Evolutionary conservation across 768 basidiomycete species (phyloP), one percentile per base, ranked within the genome.

Genomic region (Phaeotremella fagi): DNA sequence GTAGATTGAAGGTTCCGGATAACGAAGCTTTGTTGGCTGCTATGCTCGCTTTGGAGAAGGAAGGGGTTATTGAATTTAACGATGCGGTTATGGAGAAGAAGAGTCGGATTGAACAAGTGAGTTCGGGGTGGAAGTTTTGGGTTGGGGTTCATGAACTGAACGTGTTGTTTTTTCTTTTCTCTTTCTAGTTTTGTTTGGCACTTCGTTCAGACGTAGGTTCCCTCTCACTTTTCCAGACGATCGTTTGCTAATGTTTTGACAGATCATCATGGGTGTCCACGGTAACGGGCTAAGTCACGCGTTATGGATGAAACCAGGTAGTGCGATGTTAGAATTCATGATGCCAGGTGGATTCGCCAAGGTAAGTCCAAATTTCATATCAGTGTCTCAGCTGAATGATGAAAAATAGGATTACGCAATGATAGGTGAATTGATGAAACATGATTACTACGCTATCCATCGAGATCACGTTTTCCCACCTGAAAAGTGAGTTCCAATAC

Each of bases 241-340:
- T 36, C 20, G 18, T 18, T 52, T 12, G 36, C 42, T 36, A 3
- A 27, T 4, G 6, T 18, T 22, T 41, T 18, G 12, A 24, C 36
- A 68, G 60, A 56, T 70, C 36, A 58, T 70, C 26, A 47, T 70
- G 36, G 64, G 64, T 2, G 62, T 70, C 11, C 68, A 70, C 44
- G 68, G 68, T 11, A 70, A 66, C 48, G 68, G 68, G n/a, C 36
- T 70, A 16, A 64, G 48, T 11, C 68, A 70, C 48, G 54, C 57
- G 28, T 35, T 70, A 44, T 70, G 64, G 64, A 64, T 64, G 65
- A 60, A 55, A 35, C 64, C 67, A 7, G 57, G 59, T 9, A 53
- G 60, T 31, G 61, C 49, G 1, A 59, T 70, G n/a, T 22, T 70
- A 4, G 68, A 70, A 62, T 48, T 68, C 54, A 68, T 68, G 66